Evolutionary conservation across 768 basidiomycete genomes (phyloP).

Genomic region (Candolleomyces eurysporus): DNA sequence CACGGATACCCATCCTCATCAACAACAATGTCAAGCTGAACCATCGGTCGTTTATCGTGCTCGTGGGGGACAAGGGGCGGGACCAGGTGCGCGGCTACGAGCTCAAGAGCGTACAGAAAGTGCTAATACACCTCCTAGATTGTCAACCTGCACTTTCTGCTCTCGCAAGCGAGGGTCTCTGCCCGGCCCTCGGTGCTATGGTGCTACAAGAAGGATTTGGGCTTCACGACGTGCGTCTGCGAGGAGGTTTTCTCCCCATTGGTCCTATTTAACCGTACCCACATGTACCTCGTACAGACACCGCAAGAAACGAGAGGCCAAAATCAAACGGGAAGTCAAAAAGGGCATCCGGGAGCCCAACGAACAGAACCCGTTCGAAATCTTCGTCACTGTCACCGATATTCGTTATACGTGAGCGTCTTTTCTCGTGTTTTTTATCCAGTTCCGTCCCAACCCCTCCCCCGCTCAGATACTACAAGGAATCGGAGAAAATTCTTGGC

Average conservation of each 20-base stretch:
- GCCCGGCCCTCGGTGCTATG: conserved; percentile 90
- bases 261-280: not conserved
- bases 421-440: not conserved
- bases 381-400: conserved; percentile 98
- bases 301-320: conserved; percentile 94
- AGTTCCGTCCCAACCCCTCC: not conserved
- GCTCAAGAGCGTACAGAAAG: not conserved
- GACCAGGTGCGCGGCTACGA: conserved; percentile 68
- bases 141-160: conserved; percentile 92
- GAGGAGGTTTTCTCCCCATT: not conserved
- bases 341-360: conserved; percentile 91
- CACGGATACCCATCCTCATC: conserved; percentile 89
- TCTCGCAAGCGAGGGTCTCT: conserved; percentile 88
- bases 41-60: conserved; percentile 91
- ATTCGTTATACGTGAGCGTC: conserved; percentile 88
- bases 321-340: conserved; percentile 95
- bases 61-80: conserved; percentile 91
- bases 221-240: conserved; percentile 80
- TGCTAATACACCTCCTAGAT: conserved; percentile 43
- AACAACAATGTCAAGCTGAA: conserved; percentile 92
- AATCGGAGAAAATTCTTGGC: conserved; percentile 94
- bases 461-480: conserved; percentile 81
- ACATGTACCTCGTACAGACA: conserved; percentile 48
- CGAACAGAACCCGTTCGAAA: conserved; percentile 96
- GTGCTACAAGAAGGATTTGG: conserved; percentile 99